These are phyloP conservation scores for Candida sanyaensis DNA, from an alignment of 1,139 yeast species.

Conservation along the genomic window DNA sequence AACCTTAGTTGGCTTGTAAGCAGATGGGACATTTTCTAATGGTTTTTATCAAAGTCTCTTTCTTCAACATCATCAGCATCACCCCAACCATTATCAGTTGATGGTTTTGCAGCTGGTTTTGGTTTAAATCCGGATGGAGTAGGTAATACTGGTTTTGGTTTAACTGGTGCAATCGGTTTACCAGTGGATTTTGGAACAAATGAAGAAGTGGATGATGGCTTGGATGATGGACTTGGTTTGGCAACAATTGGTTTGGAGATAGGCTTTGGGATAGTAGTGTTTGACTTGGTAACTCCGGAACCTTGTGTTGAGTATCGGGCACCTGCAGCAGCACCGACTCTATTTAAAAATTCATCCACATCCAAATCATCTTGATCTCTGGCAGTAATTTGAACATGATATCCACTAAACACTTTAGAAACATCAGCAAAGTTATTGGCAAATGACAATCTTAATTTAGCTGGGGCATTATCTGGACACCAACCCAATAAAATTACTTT, in stretches of 20 bases:
- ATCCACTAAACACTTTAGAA: conserved; percentile 69
- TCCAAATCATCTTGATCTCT: conserved; percentile 89
- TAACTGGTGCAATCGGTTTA: conserved; percentile 34
- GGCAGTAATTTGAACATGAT: conserved; percentile 97
- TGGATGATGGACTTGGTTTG: conserved; percentile 21
- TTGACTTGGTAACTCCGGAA: conserved; percentile 15
- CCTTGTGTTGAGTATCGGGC: conserved; percentile 81
- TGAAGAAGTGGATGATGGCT: conserved; percentile 21
- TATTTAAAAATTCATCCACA: conserved; percentile 69
- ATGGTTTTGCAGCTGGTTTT: conserved; percentile 28
- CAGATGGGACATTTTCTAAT: conserved; percentile 58
- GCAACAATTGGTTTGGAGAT: conserved; percentile 23
- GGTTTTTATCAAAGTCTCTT: conserved; percentile 69
- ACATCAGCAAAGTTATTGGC: conserved; percentile 77
- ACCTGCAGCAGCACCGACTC: conserved; percentile 91
- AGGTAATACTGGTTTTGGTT: conserved; percentile 24
- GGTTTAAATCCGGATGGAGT: conserved; percentile 9
- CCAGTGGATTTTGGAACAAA: conserved; percentile 43
- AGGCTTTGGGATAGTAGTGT: conserved; percentile 11
- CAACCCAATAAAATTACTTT: conserved; percentile 88
- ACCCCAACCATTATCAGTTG: conserved; percentile 66
- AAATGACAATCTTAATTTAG: conserved; percentile 71
- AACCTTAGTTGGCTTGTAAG: conserved; percentile 68
- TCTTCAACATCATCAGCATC: conserved; percentile 65
- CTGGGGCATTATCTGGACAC: conserved; percentile 88